These are phyloP conservation scores for Pyrenophora tritici-repentis DNA, from an alignment of 2,329 filamentous ascomycete genomes.

Conservation along the genomic window DNA sequence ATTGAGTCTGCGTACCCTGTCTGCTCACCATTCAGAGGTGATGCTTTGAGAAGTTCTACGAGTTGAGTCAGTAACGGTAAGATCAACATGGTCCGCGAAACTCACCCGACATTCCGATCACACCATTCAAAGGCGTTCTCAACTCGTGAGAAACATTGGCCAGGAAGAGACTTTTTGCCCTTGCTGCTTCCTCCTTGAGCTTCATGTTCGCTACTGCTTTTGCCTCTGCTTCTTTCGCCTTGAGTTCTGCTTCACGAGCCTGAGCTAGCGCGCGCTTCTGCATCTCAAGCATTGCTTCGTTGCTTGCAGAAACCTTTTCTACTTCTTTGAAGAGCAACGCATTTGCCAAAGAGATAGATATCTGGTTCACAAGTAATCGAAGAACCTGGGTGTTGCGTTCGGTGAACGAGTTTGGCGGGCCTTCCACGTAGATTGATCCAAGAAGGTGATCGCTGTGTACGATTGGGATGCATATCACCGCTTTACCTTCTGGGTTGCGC, in stretches of 20 bases:
- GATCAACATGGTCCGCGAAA: too few species aligned
- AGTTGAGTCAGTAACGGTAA: too few species aligned
- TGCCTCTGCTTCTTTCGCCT: constrained; percentile 76
- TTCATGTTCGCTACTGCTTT: constrained; percentile 79
- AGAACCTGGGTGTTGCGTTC: constrained; percentile 64
- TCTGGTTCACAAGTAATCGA: constrained; percentile 76
- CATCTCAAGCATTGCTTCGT: constrained; percentile 75
- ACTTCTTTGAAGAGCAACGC: constrained; percentile 69
- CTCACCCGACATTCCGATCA: constrained; percentile 58
- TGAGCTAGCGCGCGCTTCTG: constrained; percentile 75
- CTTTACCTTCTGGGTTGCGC: constrained; percentile 70
- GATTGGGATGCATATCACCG: constrained; percentile 81
- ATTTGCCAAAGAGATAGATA: constrained; percentile 68
- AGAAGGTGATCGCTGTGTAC: constrained; percentile 73
- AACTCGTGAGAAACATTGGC: constrained; percentile 64
- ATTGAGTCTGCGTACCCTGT: constrained; percentile 67
- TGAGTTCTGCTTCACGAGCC: constrained; percentile 73
- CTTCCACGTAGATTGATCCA: constrained; percentile 77
- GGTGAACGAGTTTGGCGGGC: constrained; percentile 76
- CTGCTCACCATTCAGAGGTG: constrained; percentile 61
- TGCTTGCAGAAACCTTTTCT: constrained; percentile 77
- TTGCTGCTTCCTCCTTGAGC: constrained; percentile 80
- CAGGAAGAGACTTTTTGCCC: constrained; percentile 78
- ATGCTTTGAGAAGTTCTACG: constrained; percentile 62
- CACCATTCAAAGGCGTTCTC: constrained; percentile 58